Evolutionary conservation across 2,329 filamentous ascomycete species (phyloP), one percentile per base, ranked within the genome.

Genomic region (Exophiala alcalophila): DNA sequence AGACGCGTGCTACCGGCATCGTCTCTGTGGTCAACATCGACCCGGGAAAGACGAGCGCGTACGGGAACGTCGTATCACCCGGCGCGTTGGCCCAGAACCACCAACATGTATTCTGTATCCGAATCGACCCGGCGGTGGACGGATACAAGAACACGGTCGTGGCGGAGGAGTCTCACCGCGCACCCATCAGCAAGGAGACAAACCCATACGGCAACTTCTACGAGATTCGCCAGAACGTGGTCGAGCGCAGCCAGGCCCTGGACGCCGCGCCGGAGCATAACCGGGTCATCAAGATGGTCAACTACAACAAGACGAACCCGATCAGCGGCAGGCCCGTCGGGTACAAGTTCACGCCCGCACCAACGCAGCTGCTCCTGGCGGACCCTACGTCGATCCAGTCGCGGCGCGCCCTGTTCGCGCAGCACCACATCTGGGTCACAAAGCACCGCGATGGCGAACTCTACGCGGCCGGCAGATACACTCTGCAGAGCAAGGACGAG

Each of bases 41-140:
- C 33, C 68, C 73, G 4, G 74, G 73, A 27, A 73, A 75, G 53
- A 75, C 71, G 2, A 66, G 55, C 15, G 61, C 66, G 5, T 83
- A 73, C 58, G 80, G 80, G 21, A 85, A 78, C 40, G 73, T 83
- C 2, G 81, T 86, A 2, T 70, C 72, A 0, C 75, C 78, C 0
- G 82, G 82, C 0, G 76, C 81, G 0, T 64, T 86, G 2, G 83
- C 82, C 0, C 79, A 80, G 47, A 80, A 84, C 59, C 82, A 86
- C 52, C 83, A 86, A 59, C 83, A 86, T 62, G 71, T 86, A 29
- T 85, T 86, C 58, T 74, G 70, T 16, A 63, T 80, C 28, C 72
- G 82, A 1, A 76, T 86, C 34, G 81, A 86, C 53, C 80, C 81
- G 0, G 76, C 76, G 6, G 71, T 84, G 26, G 80, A 83, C 50